A percentile compares a stretch with the other conserved stretches of the same genome.
These are phyloP conservation scores for Neurospora terricola DNA, from an alignment of 495 filamentous ascomycete genomes.

Conservation along the genomic window DNA sequence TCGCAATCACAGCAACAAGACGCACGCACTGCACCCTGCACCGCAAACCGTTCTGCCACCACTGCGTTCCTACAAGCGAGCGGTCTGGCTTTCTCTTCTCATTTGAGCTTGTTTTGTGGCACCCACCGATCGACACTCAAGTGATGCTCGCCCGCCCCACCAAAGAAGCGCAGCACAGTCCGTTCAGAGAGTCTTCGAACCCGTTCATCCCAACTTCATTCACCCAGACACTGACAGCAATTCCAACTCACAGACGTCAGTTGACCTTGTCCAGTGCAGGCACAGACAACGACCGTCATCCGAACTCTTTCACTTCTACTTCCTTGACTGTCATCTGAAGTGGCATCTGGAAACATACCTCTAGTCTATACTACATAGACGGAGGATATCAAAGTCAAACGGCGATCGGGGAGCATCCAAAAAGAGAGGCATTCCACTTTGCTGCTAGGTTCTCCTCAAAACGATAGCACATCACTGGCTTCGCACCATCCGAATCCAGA, in stretches of 20 bases:
- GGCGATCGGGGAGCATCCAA: neutral
- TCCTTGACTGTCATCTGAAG: neutral
- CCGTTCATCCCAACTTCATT: neutral
- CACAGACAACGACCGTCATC: neutral
- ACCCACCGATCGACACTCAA: neutral
- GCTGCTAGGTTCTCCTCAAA: neutral
- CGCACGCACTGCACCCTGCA: neutral
- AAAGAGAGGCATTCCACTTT: neutral
- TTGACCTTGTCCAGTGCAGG: neutral
- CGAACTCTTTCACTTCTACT: neutral
- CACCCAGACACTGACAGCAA: neutral
- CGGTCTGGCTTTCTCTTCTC: neutral
- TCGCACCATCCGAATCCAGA: neutral
- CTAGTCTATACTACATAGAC: neutral
- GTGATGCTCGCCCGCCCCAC: neutral
- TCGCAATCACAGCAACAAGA: neutral
- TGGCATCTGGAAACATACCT: neutral
- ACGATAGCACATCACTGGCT: neutral
- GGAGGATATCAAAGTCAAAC: neutral
- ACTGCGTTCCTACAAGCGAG: neutral
- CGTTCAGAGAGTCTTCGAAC: neutral
- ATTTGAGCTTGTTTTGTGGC: neutral
- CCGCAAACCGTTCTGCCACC: neutral
- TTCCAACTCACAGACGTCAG: neutral
- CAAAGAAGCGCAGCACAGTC: neutral